Percentiles rank a stretch among this genome's conserved stretches.
phyloP scores from a whole-genome alignment of 192 early-diverging fungal genomes.

The Radiomyces spectabilis region DNA sequence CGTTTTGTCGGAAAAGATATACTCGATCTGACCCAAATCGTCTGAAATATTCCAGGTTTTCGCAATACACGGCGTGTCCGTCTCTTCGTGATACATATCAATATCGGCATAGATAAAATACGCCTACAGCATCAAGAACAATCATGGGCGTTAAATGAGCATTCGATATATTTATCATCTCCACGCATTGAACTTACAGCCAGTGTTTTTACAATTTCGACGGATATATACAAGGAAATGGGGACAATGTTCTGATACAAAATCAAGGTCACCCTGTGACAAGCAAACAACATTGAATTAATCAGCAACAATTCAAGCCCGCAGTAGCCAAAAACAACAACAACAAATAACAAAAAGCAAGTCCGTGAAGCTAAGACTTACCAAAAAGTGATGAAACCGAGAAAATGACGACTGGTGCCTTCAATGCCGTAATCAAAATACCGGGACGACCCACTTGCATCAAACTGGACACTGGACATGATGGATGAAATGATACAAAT shows the following conservation, averaged over 20 bases:
- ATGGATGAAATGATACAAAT: slow-evolving; percentile 67
- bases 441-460: slow-evolving; percentile 42
- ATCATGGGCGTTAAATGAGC: too few relatives aligned
- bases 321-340: not conserved
- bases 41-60: slow-evolving; percentile 90
- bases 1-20: slow-evolving; percentile 96
- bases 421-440: slow-evolving; percentile 45
- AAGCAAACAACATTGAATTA: too few relatives aligned
- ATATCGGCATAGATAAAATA: slow-evolving; percentile 89
- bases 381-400: slow-evolving; percentile 71
- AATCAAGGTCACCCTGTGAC: slow-evolving; percentile 70
- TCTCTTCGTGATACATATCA: slow-evolving; percentile 83
- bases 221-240: slow-evolving; percentile 88
- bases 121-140: slow-evolving; percentile 37
- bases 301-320: too few relatives aligned
- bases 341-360: not conserved
- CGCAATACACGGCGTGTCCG: slow-evolving; percentile 74
- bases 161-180: too few relatives aligned
- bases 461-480: slow-evolving; percentile 54
- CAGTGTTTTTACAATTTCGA: slow-evolving; percentile 88
- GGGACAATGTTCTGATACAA: slow-evolving; percentile 95
- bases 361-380: slow-evolving; percentile 3
- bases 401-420: slow-evolving; percentile 37
- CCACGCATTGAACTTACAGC: slow-evolving; percentile 55
- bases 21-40: slow-evolving; percentile 93